Evolutionary conservation across 129 eudicot genomes (phyloP), one percentile per base, ranked within the genome.

Genomic region (Helianthus annuus): DNA sequence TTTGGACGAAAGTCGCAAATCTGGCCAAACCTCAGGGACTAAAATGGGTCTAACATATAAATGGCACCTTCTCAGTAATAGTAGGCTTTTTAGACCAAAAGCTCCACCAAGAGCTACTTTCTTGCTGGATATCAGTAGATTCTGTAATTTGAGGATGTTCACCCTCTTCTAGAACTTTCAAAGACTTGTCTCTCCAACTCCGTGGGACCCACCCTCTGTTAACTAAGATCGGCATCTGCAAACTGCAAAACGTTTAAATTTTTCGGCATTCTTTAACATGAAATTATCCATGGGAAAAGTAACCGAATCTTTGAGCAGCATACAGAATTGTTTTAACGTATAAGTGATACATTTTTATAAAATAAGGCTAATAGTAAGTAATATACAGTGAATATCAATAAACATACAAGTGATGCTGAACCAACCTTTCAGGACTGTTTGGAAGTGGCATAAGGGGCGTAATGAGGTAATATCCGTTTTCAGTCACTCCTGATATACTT

Each of bases 181-280:
- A 32, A 17, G 78, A 80, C 63, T 86, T 83, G 80, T 94, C 96
- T 79, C 92, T 84, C 98, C 97, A 94, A 73, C 87, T 84, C 14
- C 86, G 93, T 8, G 98, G 98, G 76, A 88, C 97, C 98, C 97
- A 94, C 70, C 98, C 98, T 83, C 98, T 85, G 81, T 94, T 94
- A 12, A 94, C 96, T 57, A 94, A 72, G 66, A 94, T 69, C 15
- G 98, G 93, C 64, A 70, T 70, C 89, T 85, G 93, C 58, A 85
- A 69, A 70, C 97, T 94, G 93, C 76, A 68, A 34, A 76, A 73
- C 10, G 32, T 19, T 75, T 45, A 34, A 61, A 54, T 7, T 78
- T 75, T 58, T 72, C 69, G 72, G 63, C 46, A 72, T 66, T 5
- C 10, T 53, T 11, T 48, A 27, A 22, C n/a, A 66, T 46, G 42